A percentile compares a stretch with the other conserved stretches of the same genome.
Evolutionary conservation across 176 grass and related monocot genomes (phyloP).

Genomic region (Puya raimondii): DNA sequence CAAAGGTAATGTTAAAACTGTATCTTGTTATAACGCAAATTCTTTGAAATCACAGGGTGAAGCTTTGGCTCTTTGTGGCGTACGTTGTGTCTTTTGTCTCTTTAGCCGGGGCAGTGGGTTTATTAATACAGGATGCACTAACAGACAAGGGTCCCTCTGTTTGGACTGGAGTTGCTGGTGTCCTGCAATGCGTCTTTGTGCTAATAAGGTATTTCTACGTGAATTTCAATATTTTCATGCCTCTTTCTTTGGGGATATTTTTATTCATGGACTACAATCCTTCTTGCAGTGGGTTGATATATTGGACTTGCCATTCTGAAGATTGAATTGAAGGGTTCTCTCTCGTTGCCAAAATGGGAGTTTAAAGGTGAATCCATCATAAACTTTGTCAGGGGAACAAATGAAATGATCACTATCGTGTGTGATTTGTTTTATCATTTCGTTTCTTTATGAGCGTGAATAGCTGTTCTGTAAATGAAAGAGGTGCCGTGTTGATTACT

Average conservation of each 20-base stretch:
- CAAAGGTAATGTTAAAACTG: background rate
- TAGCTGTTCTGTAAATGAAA: constrained; percentile 2
- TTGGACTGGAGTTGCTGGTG: constrained; percentile 72
- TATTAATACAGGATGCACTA: constrained; percentile 66
- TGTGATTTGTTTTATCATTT: background rate
- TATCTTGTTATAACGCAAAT: background rate
- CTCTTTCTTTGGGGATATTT: background rate
- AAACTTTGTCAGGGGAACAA: background rate
- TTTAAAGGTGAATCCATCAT: constrained; percentile 8
- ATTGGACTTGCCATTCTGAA: constrained; percentile 72
- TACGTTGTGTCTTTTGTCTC: constrained; percentile 87
- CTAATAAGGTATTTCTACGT: constrained; percentile 53
- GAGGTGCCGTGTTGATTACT: background rate
- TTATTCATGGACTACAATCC: constrained; percentile 1
- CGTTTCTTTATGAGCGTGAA: background rate
- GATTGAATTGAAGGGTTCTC: constrained; percentile 27
- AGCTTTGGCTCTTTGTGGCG: constrained; percentile 84
- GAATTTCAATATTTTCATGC: background rate
- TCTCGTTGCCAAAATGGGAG: constrained; percentile 1
- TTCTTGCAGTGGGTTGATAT: constrained; percentile 62
- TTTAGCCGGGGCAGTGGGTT: constrained; percentile 46
- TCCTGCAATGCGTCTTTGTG: constrained; percentile 58
- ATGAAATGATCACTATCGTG: background rate
- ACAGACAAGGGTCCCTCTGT: constrained; percentile 55
- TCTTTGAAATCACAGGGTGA: constrained; percentile 46